Evolutionary conservation across 306 rosid genomes (phyloP).

Genomic region (Cotoneaster glaucophyllus): DNA sequence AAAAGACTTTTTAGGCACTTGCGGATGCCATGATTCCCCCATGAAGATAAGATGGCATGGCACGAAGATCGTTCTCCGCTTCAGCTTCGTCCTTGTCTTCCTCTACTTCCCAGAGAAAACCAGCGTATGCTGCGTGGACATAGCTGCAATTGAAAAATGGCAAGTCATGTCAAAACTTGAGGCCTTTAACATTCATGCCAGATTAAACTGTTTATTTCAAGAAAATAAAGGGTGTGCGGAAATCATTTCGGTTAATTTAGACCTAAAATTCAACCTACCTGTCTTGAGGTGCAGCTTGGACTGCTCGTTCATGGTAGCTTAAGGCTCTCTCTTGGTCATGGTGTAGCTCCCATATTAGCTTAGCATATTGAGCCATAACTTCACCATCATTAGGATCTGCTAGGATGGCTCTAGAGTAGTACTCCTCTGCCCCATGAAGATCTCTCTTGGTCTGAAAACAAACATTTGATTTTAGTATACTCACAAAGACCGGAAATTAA

Average conservation of each 20-base stretch:
- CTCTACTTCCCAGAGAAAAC: slow-evolving; percentile 82
- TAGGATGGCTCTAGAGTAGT: slow-evolving; percentile 71
- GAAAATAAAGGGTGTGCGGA: background rate
- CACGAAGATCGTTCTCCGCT: background rate
- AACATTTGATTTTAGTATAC: background rate
- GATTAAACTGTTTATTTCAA: no score
- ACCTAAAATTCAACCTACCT: slow-evolving; percentile 33
- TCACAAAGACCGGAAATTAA: background rate
- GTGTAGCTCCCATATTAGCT: slow-evolving; percentile 69
- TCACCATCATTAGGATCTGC: slow-evolving; percentile 78
- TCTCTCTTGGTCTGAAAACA: slow-evolving; percentile 55
- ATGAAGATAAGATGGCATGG: slow-evolving; percentile 20
- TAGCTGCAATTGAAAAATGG: slow-evolving; percentile 42
- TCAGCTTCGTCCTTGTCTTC: slow-evolving; percentile 28
- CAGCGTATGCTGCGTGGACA: slow-evolving; percentile 83
- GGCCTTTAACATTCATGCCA: background rate
- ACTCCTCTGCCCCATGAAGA: slow-evolving; percentile 45
- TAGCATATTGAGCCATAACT: slow-evolving; percentile 66
- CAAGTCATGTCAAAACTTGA: background rate
- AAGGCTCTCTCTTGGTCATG: slow-evolving; percentile 62
- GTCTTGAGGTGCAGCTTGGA: slow-evolving; percentile 73
- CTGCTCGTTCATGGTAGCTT: slow-evolving; percentile 60
- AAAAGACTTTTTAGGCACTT: slow-evolving; percentile 16
- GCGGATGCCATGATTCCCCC: slow-evolving; percentile 46
- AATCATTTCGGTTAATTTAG: background rate